These are phyloP conservation scores for Cladosporium sp. DNA, from an alignment of 2,329 filamentous ascomycete genomes.

Conservation along the genomic window DNA sequence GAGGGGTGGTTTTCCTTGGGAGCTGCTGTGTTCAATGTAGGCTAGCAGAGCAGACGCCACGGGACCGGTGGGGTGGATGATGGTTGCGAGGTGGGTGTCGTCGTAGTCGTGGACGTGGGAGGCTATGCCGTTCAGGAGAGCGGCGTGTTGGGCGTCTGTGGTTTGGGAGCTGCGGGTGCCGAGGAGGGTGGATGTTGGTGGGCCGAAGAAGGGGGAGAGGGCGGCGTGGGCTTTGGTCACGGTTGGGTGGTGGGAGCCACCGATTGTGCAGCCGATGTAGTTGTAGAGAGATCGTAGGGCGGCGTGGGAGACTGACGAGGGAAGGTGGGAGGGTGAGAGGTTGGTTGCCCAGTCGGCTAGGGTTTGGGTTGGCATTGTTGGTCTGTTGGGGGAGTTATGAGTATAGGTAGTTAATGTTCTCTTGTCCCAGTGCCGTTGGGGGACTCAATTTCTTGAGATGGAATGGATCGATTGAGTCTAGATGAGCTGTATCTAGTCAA, in stretches of 20 bases:
- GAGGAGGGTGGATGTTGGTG: constrained; percentile 35
- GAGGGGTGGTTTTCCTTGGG: constrained; percentile 33
- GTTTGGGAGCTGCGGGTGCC: constrained; percentile 32
- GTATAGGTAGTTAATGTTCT: background rate
- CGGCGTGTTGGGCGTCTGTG: constrained; percentile 47
- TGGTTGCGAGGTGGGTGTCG: constrained; percentile 53
- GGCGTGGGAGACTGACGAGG: constrained; percentile 38
- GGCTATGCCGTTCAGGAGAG: constrained; percentile 52
- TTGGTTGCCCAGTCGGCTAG: constrained; percentile 46
- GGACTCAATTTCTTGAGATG: too few relatives aligned
- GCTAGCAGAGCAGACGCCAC: constrained; percentile 50
- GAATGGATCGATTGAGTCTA: too few relatives aligned
- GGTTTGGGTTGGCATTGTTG: constrained; percentile 44
- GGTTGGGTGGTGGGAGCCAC: constrained; percentile 46
- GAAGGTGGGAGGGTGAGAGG: constrained; percentile 39
- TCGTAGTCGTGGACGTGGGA: constrained; percentile 56
- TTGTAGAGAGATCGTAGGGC: constrained; percentile 51
- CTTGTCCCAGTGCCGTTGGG: background rate
- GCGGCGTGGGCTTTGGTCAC: constrained; percentile 36
- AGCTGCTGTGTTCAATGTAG: constrained; percentile 36
- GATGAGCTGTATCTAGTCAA: too few relatives aligned
- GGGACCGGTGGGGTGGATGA: constrained; percentile 53
- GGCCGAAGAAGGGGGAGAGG: constrained; percentile 36
- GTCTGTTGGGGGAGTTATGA: background rate
- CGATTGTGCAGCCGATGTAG: constrained; percentile 52